Evolutionary conservation across 768 basidiomycete species (phyloP), one percentile per base, ranked within the genome.

Genomic region (Hericium rajendrae): DNA sequence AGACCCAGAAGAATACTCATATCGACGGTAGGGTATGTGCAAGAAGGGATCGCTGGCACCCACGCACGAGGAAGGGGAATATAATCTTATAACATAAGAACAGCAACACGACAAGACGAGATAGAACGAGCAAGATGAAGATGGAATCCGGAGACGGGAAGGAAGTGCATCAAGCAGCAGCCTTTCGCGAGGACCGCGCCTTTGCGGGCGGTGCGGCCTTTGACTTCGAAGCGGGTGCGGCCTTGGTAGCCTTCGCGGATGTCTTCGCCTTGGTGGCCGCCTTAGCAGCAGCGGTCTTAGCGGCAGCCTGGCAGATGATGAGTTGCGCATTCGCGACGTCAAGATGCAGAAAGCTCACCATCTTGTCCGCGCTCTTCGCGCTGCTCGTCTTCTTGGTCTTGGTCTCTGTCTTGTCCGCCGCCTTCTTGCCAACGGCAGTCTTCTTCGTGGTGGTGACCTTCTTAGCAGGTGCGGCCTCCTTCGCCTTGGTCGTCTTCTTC

Each of bases 401-500:
- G 32, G 32, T 32, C 13, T 60, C 43, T 8, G 16, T 2, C 38
- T 39, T 39, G 16, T 40, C 39, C 10, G 64, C 50, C 32, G 61
- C 58, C 55, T 69, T 70, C 72, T 78, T 80, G 28, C 62, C 51
- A 9, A 73, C 57, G 10, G 68, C 66, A 6, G 67, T 60, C 60
- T 73, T 74, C 60, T 70, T 71, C 28, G 70, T 51, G 13, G 65
- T 28, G 2, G 68, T 62, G 39, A 72, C 65, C 66, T 76, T 75
- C 69, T 76, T 71, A 6, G 69, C 54, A 15, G 49, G 43, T 26
- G 66, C 60, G 6, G 62, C 39, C 64, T 70, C 66, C 62, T 73
- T 69, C 12, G 62, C 59, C 66, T 73, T 74, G 26, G 64, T 58
- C 24, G 67, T 63, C 65, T 73, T 77, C 67, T 76, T 73, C 49